Evolutionary conservation across 352 stramenopile species (phyloP).

Genomic region (Peronospora belbahrii): DNA sequence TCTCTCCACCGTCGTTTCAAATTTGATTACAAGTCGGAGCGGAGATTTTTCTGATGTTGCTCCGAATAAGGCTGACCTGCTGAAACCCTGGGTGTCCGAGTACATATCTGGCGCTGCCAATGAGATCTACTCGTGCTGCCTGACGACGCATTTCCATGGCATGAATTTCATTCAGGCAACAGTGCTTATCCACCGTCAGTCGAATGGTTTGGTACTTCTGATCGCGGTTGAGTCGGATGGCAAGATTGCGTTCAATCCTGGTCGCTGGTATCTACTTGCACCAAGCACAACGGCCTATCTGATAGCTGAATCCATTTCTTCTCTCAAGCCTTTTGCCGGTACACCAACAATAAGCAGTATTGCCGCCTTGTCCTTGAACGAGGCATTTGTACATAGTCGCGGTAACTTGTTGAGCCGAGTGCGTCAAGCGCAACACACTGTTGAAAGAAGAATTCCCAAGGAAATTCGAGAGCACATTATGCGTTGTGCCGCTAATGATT

Average conservation of each 20-base stretch:
- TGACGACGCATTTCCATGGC: constrained; percentile 50
- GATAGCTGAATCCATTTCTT: constrained; percentile 63
- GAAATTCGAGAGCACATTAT: constrained; percentile 55
- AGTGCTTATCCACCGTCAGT: constrained; percentile 61
- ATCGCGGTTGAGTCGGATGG: constrained; percentile 66
- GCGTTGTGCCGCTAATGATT: constrained; percentile 25
- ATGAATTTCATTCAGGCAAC: constrained; percentile 71
- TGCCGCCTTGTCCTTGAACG: constrained; percentile 24
- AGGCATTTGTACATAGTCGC: constrained; percentile 26
- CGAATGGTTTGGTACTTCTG: constrained; percentile 60
- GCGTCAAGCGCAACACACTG: constrained; percentile 58
- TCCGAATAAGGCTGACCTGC: constrained; percentile 9
- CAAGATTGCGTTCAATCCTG: constrained; percentile 70
- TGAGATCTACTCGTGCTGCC: constrained; percentile 70
- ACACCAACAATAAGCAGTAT: constrained; percentile 19
- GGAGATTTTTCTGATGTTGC: constrained; percentile 25
- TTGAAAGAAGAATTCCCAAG: constrained; percentile 57
- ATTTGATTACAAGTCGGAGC: constrained; percentile 74
- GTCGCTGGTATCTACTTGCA: constrained; percentile 45
- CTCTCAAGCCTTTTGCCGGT: constrained; percentile 39
- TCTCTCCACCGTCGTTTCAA: constrained; percentile 77
- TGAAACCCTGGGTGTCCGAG: constrained; percentile 57
- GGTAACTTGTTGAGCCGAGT: constrained; percentile 43
- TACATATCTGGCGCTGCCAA: constrained; percentile 73
- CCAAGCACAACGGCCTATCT: constrained; percentile 57